Conservation (phyloP, 2,329 filamentous ascomycete genomes). For the Endoconidiophora polonica region DNA sequence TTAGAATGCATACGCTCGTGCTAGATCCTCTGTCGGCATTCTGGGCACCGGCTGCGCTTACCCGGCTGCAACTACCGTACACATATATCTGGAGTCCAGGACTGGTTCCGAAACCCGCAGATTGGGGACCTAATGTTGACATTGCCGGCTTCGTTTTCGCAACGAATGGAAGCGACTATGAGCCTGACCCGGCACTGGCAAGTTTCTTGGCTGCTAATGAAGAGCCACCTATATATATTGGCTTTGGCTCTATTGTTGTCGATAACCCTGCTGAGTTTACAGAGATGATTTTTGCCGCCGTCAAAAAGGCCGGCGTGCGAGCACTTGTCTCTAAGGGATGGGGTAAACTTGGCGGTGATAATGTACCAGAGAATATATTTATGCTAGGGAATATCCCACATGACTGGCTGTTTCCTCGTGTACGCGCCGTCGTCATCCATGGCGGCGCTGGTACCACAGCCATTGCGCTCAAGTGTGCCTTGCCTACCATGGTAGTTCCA, state of each 20-base stretch:
- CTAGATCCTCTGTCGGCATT: constrained; percentile 59
- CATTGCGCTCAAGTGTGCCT: constrained; percentile 53
- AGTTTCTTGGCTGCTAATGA: constrained; percentile 40
- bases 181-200: constrained; percentile 37
- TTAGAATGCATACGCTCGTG: constrained; percentile 50
- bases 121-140: constrained; percentile 55
- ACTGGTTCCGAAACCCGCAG: constrained; percentile 47
- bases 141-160: constrained; percentile 67
- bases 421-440: constrained; percentile 53
- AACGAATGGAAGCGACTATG: constrained; percentile 45
- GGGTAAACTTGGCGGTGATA: constrained; percentile 49
- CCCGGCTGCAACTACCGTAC: constrained; percentile 56
- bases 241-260: constrained; percentile 61
- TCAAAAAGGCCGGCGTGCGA: constrained; percentile 47
- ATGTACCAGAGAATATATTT: constrained; percentile 45
- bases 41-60: constrained; percentile 60
- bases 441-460: constrained; percentile 67
- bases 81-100: constrained; percentile 57
- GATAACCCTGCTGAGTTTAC: constrained; percentile 55
- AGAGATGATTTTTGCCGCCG: constrained; percentile 52
- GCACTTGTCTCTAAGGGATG: constrained; percentile 61
- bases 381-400: constrained; percentile 61
- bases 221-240: constrained; percentile 49
- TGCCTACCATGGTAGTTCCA: constrained; percentile 59
- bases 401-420: constrained; percentile 58